These are phyloP conservation scores for Geotrichum ghanense DNA, from an alignment of 805 yeast species.

Conservation along the genomic window DNA sequence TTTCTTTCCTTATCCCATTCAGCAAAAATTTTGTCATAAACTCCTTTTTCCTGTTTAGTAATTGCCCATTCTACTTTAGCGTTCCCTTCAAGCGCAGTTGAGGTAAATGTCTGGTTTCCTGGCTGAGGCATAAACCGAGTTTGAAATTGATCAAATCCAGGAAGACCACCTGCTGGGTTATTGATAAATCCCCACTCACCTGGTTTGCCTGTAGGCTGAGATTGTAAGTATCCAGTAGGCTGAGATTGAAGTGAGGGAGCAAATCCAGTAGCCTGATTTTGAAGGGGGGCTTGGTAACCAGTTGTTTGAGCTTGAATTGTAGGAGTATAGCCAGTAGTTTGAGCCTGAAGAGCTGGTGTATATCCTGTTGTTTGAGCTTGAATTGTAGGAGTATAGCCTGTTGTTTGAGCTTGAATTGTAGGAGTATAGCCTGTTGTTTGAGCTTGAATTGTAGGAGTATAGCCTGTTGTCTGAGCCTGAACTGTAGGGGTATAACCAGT, in stretches of 20 bases:
- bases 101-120: slow-evolving; percentile 22
- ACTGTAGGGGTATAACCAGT: neutral
- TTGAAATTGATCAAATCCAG: slow-evolving; percentile 57
- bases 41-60: slow-evolving; percentile 73
- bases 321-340: neutral
- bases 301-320: neutral
- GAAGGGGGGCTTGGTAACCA: slow-evolving; percentile 8
- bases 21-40: slow-evolving; percentile 76
- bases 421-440: slow-evolving; percentile 1
- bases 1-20: slow-evolving; percentile 67
- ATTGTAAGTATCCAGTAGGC: slow-evolving; percentile 20
- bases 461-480: neutral
- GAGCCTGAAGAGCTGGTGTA: neutral
- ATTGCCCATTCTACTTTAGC: slow-evolving; percentile 71
- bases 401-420: slow-evolving; percentile 1
- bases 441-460: neutral
- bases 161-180: slow-evolving; percentile 57
- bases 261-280: slow-evolving; percentile 23
- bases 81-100: slow-evolving; percentile 27
- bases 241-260: neutral
- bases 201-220: slow-evolving; percentile 51
- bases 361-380: slow-evolving; percentile 1
- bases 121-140: slow-evolving; percentile 48
- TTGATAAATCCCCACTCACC: slow-evolving; percentile 76
- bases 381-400: neutral